A percentile compares a stretch with the other conserved stretches of the same genome.
Evolutionary conservation across 768 basidiomycete species (phyloP).

Genomic region (Candolleomyces efflorescens): DNA sequence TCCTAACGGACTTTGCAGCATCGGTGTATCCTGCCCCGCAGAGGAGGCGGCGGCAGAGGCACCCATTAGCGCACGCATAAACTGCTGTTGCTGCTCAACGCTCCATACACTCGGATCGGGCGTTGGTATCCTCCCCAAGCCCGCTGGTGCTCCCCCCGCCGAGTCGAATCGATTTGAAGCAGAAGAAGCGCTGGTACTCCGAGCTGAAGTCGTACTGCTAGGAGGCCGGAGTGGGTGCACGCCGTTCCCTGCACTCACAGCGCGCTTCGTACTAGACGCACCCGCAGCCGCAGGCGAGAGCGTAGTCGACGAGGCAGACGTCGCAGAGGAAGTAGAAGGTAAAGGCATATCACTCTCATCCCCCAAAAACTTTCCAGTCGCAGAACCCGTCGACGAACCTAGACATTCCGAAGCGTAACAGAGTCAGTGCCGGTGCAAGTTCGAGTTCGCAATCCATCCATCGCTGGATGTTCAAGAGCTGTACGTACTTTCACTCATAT

Average conservation of each 20-base stretch:
- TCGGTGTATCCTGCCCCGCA: slow-evolving; percentile 17
- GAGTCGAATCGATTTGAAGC: slow-evolving; percentile 14
- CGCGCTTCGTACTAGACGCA: slow-evolving; percentile 7
- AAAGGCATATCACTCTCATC: slow-evolving; percentile 43
- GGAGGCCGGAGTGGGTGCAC: too few relatives aligned
- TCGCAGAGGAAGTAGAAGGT: slow-evolving; percentile 16
- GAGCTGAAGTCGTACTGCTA: background rate
- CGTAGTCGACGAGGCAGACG: slow-evolving; percentile 10
- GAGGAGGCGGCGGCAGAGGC: slow-evolving; percentile 12
- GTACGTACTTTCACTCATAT: slow-evolving; percentile 47
- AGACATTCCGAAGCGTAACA: too few relatives aligned
- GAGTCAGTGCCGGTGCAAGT: too few relatives aligned
- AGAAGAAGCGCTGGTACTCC: slow-evolving; percentile 21
- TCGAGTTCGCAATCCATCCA: too few relatives aligned
- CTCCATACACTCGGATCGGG: slow-evolving; percentile 62
- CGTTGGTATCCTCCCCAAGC: slow-evolving; percentile 17
- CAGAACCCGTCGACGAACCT: slow-evolving; percentile 13
- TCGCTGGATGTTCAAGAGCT: too few relatives aligned
- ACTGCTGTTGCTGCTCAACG: slow-evolving; percentile 62
- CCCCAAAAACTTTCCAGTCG: slow-evolving; percentile 36
- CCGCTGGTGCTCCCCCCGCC: too few relatives aligned
- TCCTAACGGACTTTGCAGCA: slow-evolving; percentile 18
- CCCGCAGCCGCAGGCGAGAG: slow-evolving; percentile 13
- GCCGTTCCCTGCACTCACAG: too few relatives aligned
- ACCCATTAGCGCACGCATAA: slow-evolving; percentile 61